Evolutionary conservation across 129 eudicot species (phyloP).

Genomic region (Flaveria sonorensis): DNA sequence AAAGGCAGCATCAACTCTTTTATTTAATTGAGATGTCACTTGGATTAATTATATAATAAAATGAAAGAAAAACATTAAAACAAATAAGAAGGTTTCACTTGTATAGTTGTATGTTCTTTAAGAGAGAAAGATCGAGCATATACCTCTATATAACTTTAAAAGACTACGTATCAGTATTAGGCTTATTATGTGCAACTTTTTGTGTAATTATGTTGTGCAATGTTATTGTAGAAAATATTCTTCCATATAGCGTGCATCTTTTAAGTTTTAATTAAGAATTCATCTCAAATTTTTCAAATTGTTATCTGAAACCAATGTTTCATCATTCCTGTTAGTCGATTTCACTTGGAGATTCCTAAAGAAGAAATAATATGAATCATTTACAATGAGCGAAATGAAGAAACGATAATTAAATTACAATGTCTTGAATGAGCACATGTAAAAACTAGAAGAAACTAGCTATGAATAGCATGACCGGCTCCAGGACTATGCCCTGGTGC

Average conservation of each 20-base stretch:
- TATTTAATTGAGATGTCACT: not conserved
- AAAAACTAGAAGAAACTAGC: conserved; percentile 22
- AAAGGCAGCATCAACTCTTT: not conserved
- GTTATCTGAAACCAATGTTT: not conserved
- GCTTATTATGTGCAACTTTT: not conserved
- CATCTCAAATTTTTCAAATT: not conserved
- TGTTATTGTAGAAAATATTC: not conserved
- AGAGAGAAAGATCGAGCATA: not conserved
- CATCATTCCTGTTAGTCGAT: not conserved
- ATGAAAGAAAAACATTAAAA: not conserved
- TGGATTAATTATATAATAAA: not conserved
- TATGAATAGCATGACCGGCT: conserved; percentile 53
- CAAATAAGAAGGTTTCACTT: not conserved
- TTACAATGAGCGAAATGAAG: not conserved
- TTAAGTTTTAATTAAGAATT: not conserved
- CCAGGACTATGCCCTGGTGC: conserved; percentile 75
- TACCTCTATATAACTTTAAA: too few relatives aligned
- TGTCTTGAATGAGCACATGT: not conserved
- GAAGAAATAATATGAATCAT: not conserved
- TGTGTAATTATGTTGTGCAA: not conserved
- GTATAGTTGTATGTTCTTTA: not conserved
- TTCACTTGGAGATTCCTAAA: not conserved
- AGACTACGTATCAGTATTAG: too few relatives aligned
- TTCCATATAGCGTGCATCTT: not conserved
- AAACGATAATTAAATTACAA: conserved; percentile 22